Percentiles rank a stretch among this genome's conserved stretches.
phyloP scores from a whole-genome alignment of 1,139 yeast genomes.

The Hemisphaericaspora xylofermentans region DNA sequence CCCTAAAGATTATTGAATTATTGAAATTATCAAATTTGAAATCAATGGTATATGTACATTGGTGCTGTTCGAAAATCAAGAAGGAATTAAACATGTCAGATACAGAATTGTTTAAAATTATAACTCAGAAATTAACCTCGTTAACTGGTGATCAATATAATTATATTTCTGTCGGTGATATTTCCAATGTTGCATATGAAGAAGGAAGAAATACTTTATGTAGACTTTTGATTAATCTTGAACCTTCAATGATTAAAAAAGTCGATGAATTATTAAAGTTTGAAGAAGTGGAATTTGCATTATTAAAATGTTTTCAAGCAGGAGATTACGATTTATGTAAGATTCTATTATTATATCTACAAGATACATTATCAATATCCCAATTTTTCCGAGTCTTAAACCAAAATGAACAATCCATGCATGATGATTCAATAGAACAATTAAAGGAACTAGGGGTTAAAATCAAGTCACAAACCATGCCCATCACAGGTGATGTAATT shows the following conservation, averaged over 20 bases:
- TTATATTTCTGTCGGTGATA: constrained; percentile 56
- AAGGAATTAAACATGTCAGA: constrained; percentile 57
- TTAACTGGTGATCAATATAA: constrained; percentile 18
- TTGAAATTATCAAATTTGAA: constrained; percentile 47
- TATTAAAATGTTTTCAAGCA: constrained; percentile 66
- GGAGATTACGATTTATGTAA: constrained; percentile 65
- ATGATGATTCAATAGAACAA: constrained; percentile 10
- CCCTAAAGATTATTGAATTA: constrained; percentile 59
- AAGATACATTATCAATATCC: constrained; percentile 34
- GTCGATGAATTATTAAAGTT: constrained; percentile 64
- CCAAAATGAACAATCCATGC: constrained; percentile 33
- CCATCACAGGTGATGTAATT: constrained; percentile 41
- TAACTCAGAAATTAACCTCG: constrained; percentile 46
- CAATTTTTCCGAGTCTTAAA: constrained; percentile 42
- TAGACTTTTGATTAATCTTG: constrained; percentile 61
- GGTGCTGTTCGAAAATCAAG: constrained; percentile 79
- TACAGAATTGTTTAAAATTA: constrained; percentile 49
- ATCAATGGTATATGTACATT: constrained; percentile 63
- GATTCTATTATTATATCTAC: constrained; percentile 57
- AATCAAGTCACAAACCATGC: constrained; percentile 18
- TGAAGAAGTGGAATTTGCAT: constrained; percentile 72
- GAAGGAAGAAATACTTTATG: constrained; percentile 81
- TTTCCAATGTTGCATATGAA: constrained; percentile 71
- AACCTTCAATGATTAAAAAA: constrained; percentile 63
- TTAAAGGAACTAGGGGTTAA: constrained; percentile 13